These are phyloP conservation scores for Solanum sparsipilum DNA, from an alignment of 257 asterid species.

Conservation along the genomic window DNA sequence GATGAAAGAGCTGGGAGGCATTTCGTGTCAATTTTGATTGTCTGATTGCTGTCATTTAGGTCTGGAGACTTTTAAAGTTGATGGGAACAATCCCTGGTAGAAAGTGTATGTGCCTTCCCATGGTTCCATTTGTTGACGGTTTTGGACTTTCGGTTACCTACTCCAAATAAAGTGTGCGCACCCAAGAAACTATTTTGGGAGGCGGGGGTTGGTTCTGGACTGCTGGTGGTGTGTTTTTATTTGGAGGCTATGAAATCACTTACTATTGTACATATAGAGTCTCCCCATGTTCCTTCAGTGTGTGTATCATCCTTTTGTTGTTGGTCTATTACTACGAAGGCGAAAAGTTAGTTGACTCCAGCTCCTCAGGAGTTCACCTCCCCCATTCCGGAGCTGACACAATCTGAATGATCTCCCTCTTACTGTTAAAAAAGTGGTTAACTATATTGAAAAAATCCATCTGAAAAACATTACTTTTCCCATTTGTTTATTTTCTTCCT, in stretches of 20 bases:
- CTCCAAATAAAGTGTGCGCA: not conserved
- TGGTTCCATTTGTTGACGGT: not conserved
- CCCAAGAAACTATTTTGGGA: not conserved
- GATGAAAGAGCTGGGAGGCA: not conserved
- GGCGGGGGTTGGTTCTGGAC: not conserved
- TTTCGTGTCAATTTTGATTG: not conserved
- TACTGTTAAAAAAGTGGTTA: not conserved
- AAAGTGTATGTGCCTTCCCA: not conserved
- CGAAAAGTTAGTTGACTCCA: not conserved
- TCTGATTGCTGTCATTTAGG: not conserved
- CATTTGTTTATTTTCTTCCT: not conserved
- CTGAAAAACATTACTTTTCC: not conserved
- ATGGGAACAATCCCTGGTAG: not conserved
- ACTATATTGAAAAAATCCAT: not conserved
- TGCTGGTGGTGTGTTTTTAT: not conserved
- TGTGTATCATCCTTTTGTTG: not conserved
- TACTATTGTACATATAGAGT: not conserved
- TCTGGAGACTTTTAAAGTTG: not conserved
- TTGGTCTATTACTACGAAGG: not conserved
- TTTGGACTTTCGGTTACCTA: not conserved
- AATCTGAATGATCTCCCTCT: not conserved
- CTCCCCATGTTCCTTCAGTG: not conserved
- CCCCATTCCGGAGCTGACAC: not conserved
- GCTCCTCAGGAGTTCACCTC: not conserved
- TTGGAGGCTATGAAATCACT: not conserved